Evolutionary conservation across 805 yeast species (phyloP), one percentile per base, ranked within the genome.

Genomic region (Kazachstania psychrophila): DNA sequence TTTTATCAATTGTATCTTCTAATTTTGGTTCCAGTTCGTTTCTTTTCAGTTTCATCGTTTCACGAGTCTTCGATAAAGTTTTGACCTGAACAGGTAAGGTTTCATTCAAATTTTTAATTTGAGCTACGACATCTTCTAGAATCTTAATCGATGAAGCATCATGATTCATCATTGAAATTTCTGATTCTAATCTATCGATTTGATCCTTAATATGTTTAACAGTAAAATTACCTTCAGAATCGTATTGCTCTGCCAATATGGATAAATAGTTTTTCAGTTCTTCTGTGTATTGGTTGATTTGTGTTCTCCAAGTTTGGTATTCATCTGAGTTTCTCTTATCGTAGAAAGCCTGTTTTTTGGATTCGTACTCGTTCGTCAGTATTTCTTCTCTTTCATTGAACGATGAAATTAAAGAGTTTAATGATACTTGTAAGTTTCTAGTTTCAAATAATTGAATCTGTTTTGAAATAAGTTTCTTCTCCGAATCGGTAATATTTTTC

Each of bases 1-100:
- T 79, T 20, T 62, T 56, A 2, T 46, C 44, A 0, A 84, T 73
- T 31, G 83, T 64, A 2, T 46, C 48, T 4, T 71, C 66, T 18
- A 89, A 60, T 43, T 70, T 68, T 1, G 77, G 75, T 45, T 78
- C 87, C 83, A 95, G 81, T 2, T 43, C 52, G 0, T 38, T 44
- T 23, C 64, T 56, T 7, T 75, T 64, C 10, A 53, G 52, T 1
- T 41, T 47, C 9, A 78, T 70, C 15, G 66, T 39, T 0, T 48
- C 41, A 22, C 64, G 66, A 13, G 67, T 45, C 3, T 43, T 44
- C 8, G 47, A 38, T 10, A 64, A 29, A 19, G 43, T 41, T 12
- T 28, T 39, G 6, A 40, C 40, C 36, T 46, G 43, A 14, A 39
- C 45, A 13, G 59, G 61, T 35, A 53, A 38, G 4, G 43, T 39